Base-by-base conservation (phyloP, 768 basidiomycete genomes). In the Dentipellis sp. region DNA sequence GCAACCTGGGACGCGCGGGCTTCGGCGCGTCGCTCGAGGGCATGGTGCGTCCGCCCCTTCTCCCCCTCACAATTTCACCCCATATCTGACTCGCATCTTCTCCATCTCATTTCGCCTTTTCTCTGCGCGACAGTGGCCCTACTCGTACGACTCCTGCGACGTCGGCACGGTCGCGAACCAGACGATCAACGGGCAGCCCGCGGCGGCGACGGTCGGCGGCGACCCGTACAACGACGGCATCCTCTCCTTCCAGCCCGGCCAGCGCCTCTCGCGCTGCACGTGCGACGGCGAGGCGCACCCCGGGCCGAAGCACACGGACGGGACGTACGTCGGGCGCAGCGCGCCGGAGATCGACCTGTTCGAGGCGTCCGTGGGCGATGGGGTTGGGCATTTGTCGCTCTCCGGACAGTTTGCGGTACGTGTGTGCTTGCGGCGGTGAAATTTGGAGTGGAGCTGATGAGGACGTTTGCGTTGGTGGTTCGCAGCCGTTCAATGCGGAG, bases 111-210 rank as follows among this genome's bases (percentile, higher is more conserved):
- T n/a, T n/a, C n/a, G n/a, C n/a, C n/a, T n/a, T n/a, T n/a, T n/a
- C n/a, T n/a, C n/a, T n/a, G n/a, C n/a, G n/a, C n/a, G n/a, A 3
- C 40, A 84, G 83, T 88, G 86, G 88, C 89, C 88, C 1, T 91
- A 90, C 69, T 81, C 83, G 4, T 91, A 91, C 60, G 87, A 91
- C 61, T 70, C 77, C 12, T 97, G 95, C 64, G 94, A 98, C 67
- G 78, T 94, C n/a, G 95, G 95, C 17, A 94, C 94, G 0, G 75
- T 81, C 16, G 69, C 78, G 8, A 98, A 97, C 68, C 94, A 97
- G 69, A 86, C 91, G 0, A 49, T 81, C 46, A 78, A 86, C 56
- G 84, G 82, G 1, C 66, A 66, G 48, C 94, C 94, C 1, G 54
- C 61, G 10, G 78, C 84, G 3, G 84, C 90, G 6, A 72, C 77